phyloP scores from a whole-genome alignment of 306 rosid genomes.

The Malus orientalis region DNA sequence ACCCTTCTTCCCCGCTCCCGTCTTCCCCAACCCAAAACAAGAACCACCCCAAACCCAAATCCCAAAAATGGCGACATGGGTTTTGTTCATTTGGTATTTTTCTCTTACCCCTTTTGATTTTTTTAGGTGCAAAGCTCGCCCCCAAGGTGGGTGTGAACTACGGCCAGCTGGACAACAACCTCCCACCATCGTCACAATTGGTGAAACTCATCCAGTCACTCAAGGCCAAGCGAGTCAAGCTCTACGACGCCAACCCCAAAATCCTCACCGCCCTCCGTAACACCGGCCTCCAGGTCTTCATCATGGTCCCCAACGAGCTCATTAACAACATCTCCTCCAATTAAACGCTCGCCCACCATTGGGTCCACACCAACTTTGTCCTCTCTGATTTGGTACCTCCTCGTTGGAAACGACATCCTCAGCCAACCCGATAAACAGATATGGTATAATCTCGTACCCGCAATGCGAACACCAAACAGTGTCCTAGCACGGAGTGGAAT shows the following conservation, averaged over 20 bases:
- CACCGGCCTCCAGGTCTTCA: conserved; percentile 42
- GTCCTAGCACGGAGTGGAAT: conserved; percentile 67
- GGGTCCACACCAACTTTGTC: conserved; percentile 48
- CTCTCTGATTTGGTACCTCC: conserved; percentile 68
- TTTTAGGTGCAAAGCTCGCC: conserved; percentile 44
- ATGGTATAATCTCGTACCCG: conserved; percentile 56
- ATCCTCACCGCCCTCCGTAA: conserved; percentile 48
- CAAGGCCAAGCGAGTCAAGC: conserved; percentile 52
- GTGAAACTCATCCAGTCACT: conserved; percentile 43
- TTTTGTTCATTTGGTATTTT: background rate
- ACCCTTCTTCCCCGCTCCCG: too few species aligned
- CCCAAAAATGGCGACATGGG: background rate
- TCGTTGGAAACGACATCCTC: conserved; percentile 72
- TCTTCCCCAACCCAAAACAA: too few species aligned
- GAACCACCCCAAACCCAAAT: too few species aligned
- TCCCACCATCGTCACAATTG: conserved; percentile 43
- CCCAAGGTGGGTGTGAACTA: conserved; percentile 53
- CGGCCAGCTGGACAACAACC: conserved; percentile 67
- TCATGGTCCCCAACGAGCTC: conserved; percentile 67
- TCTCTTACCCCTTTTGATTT: background rate
- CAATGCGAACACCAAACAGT: conserved; percentile 64
- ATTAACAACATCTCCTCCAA: conserved; percentile 43
- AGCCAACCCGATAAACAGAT: conserved; percentile 20
- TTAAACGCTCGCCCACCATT: conserved; percentile 44
- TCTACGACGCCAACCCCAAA: conserved; percentile 40